A percentile compares a stretch with the other conserved stretches of the same genome.
These are phyloP conservation scores for Fusarium clavum DNA, from an alignment of 2,329 filamentous ascomycete genomes.

Conservation along the genomic window DNA sequence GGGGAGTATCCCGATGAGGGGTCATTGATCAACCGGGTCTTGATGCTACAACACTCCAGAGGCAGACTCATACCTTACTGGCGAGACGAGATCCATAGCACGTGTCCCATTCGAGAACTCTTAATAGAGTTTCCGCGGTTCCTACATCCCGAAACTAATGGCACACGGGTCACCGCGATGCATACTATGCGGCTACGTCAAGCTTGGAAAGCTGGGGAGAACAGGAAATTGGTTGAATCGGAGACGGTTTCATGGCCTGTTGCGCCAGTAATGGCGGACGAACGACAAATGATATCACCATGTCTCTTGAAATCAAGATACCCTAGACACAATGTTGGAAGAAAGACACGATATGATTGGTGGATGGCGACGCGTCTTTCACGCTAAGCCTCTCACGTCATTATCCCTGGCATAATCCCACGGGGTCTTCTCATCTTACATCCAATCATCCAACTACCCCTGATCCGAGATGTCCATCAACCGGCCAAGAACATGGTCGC, in stretches of 20 bases:
- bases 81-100: neutral
- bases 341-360: neutral
- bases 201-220: neutral
- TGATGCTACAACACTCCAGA: rapidly evolving
- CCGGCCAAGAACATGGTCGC: neutral
- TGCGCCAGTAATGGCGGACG: neutral
- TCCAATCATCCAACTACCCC: neutral
- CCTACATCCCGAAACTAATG: neutral
- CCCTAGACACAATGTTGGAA: rapidly evolving
- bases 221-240: rapidly evolving
- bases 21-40: neutral
- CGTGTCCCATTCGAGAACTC: neutral
- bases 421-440: neutral
- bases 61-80: neutral
- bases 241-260: neutral
- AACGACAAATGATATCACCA: no score
- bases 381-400: conserved; percentile 2
- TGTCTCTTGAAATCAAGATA: neutral
- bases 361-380: neutral
- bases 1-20: neutral
- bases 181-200: neutral
- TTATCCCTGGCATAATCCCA: neutral
- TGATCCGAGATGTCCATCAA: conserved; percentile 8
- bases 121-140: neutral
- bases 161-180: no score